Evolutionary conservation across 345 rosid species (phyloP).

Genomic region (Geranium rotundifolium): DNA sequence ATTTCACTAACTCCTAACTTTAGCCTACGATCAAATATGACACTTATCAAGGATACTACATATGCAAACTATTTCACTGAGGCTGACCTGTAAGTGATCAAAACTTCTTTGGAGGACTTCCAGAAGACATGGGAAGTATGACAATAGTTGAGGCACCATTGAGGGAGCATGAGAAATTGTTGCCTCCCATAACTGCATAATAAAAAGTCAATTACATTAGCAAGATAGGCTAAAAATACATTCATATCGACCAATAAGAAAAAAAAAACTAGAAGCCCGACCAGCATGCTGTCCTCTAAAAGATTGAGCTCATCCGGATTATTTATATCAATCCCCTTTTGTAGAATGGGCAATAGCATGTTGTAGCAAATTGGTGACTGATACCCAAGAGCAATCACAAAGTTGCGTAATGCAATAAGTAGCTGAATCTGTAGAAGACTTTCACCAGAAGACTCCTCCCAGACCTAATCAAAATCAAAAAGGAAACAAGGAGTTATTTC

Average conservation of each 20-base stretch:
- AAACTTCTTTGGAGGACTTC: constrained; percentile 83
- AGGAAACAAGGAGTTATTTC: background rate
- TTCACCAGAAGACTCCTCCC: constrained; percentile 97
- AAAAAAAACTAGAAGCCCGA: constrained; percentile 19
- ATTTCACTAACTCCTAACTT: too few species aligned
- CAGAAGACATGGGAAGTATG: constrained; percentile 66
- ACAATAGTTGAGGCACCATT: constrained; percentile 75
- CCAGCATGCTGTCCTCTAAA: constrained; percentile 91
- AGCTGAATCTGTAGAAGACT: constrained; percentile 96
- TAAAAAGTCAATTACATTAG: constrained; percentile 9
- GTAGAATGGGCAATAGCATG: constrained; percentile 78
- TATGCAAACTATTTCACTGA: background rate
- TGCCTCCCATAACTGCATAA: constrained; percentile 94
- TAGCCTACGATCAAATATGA: too few species aligned
- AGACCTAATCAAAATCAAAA: constrained; percentile 36
- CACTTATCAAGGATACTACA: background rate
- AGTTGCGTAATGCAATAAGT: constrained; percentile 82
- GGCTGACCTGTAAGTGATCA: constrained; percentile 81
- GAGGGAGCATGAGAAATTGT: constrained; percentile 80
- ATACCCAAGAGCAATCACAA: constrained; percentile 81
- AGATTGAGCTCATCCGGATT: constrained; percentile 87
- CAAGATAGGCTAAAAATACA: constrained; percentile 6
- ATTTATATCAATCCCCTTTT: constrained; percentile 72
- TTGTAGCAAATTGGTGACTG: constrained; percentile 74
- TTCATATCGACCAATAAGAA: constrained; percentile 10